phyloP scores from a whole-genome alignment of 2,329 filamentous ascomycete species.

The Passalora sequoiae region DNA sequence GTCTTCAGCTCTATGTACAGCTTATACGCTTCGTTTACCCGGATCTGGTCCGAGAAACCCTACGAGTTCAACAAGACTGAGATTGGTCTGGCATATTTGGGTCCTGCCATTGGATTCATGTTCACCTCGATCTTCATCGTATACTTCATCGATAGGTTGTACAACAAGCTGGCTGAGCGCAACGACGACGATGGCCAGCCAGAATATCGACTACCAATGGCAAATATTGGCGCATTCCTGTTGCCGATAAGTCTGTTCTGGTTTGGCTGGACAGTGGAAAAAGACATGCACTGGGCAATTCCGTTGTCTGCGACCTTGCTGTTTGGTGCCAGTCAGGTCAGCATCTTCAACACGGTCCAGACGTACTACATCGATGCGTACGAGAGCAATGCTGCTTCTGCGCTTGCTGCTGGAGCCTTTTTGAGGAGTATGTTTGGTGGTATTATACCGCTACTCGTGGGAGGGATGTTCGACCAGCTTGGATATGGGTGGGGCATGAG shows the following conservation, averaged over 20 bases:
- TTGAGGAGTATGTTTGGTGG: conserved; percentile 44
- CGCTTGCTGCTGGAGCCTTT: conserved; percentile 45
- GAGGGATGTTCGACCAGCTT: conserved; percentile 38
- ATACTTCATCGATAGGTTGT: conserved; percentile 43
- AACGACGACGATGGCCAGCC: conserved; percentile 39
- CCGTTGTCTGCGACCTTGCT: conserved; percentile 40
- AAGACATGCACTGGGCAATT: conserved; percentile 37
- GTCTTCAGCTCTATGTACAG: conserved; percentile 43
- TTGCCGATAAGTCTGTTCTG: conserved; percentile 43
- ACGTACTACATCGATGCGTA: conserved; percentile 52
- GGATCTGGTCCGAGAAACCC: conserved; percentile 17
- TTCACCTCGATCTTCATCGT: conserved; percentile 42
- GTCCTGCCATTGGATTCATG: conserved; percentile 39
- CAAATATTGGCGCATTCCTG: conserved; percentile 41
- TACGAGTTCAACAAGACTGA: conserved; percentile 42
- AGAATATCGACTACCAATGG: conserved; percentile 42
- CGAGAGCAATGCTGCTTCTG: conserved; percentile 45
- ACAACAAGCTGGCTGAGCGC: conserved; percentile 39
- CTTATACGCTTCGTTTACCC: conserved; percentile 36
- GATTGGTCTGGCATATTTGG: conserved; percentile 41
- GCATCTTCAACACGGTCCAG: conserved; percentile 49
- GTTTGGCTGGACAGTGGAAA: conserved; percentile 42
- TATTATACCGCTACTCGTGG: conserved; percentile 42
- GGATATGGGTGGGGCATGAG: conserved; percentile 48
- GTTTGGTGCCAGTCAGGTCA: conserved; percentile 49